Percentiles rank a stretch among this genome's conserved stretches.
These are phyloP conservation scores for Dimargaris xerosporica DNA, from an alignment of 192 early-diverging fungal genomes.

Conservation along the genomic window DNA sequence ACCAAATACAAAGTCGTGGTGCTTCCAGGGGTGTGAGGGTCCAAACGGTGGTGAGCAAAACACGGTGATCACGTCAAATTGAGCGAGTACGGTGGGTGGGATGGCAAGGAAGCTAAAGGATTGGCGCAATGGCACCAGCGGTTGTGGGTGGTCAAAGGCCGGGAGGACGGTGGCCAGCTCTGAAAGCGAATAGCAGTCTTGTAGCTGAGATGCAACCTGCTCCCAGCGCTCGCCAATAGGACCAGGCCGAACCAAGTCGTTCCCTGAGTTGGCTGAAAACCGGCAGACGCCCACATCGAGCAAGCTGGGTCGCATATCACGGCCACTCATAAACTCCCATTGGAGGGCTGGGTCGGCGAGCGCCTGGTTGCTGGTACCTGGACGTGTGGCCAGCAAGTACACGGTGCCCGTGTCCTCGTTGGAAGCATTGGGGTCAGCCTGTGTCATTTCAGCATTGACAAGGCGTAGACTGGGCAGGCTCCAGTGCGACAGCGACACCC, in stretches of 20 bases:
- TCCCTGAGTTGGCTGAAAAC: not conserved
- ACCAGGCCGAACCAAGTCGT: not conserved
- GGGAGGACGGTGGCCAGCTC: not conserved
- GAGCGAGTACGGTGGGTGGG: not conserved
- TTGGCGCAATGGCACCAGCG: not conserved
- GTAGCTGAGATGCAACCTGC: not conserved
- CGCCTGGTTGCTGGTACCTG: too few relatives aligned
- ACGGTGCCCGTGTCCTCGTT: too few relatives aligned
- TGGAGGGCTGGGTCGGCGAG: not conserved
- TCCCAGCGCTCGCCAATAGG: not conserved
- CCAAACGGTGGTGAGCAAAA: not conserved
- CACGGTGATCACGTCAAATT: slow-evolving; percentile 5
- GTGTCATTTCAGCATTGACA: too few relatives aligned
- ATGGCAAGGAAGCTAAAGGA: not conserved
- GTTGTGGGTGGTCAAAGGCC: slow-evolving; percentile 4
- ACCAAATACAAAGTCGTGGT: slow-evolving; percentile 2
- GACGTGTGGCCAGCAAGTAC: too few relatives aligned
- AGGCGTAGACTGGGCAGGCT: too few relatives aligned
- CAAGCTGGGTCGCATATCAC: not conserved
- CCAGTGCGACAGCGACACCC: too few relatives aligned
- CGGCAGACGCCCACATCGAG: slow-evolving; percentile 2
- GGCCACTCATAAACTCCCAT: slow-evolving; percentile 8
- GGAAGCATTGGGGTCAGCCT: too few relatives aligned
- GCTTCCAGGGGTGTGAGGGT: not conserved
- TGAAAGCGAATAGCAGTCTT: not conserved